These are phyloP conservation scores for Blastocystis sp. DNA, from an alignment of 352 stramenopile species.

Conservation along the genomic window DNA sequence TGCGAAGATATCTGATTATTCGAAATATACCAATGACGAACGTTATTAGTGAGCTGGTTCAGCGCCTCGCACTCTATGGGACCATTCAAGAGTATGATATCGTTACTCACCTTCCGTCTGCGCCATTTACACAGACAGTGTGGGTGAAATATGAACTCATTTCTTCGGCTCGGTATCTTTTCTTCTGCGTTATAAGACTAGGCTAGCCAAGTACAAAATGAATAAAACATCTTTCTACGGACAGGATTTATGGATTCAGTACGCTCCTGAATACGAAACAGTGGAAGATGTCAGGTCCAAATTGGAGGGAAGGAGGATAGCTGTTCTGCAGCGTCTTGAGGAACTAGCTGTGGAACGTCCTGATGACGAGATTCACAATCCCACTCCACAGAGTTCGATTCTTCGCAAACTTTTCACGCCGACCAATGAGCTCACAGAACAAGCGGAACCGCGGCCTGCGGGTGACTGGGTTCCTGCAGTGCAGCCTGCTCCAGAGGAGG, in stretches of 20 bases:
- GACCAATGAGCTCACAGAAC: background rate
- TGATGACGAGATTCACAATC: background rate
- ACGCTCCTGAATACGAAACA: slow-evolving; percentile 38
- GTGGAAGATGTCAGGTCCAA: background rate
- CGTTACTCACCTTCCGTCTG: slow-evolving; percentile 1
- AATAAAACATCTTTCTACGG: slow-evolving; percentile 53
- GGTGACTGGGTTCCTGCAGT: background rate
- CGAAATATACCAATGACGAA: slow-evolving; percentile 35
- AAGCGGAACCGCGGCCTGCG: slow-evolving; percentile 7
- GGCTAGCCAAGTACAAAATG: slow-evolving; percentile 47
- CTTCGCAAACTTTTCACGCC: background rate
- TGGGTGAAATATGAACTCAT: slow-evolving; percentile 37
- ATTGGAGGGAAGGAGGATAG: background rate
- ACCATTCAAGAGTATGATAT: slow-evolving; percentile 43
- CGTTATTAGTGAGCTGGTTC: slow-evolving; percentile 20
- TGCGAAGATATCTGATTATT: slow-evolving; percentile 39
- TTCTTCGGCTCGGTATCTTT: background rate
- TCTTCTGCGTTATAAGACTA: background rate
- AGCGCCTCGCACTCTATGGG: slow-evolving; percentile 44
- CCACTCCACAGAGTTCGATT: background rate
- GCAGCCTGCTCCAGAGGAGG: background rate
- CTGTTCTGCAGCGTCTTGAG: slow-evolving; percentile 15
- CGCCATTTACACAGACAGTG: slow-evolving; percentile 43
- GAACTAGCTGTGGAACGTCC: slow-evolving; percentile 8
- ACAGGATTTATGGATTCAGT: slow-evolving; percentile 49